Conservation (phyloP, 2,329 filamentous ascomycete species). For the Colletotrichum cordylinicola region DNA sequence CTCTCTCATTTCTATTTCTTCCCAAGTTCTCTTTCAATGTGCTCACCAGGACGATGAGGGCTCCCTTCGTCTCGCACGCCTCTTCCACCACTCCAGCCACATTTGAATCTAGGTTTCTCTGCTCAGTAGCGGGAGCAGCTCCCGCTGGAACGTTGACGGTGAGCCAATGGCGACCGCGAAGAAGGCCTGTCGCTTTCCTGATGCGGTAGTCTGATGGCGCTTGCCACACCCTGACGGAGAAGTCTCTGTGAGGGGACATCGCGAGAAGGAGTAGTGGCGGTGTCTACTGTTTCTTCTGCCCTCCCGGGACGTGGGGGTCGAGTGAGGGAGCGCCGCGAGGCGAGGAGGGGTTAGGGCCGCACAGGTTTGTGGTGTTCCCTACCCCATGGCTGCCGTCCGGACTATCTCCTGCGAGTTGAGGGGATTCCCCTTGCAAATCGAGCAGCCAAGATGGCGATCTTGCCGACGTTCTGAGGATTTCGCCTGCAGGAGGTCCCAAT, state of each 20-base stretch:
- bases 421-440: neutral
- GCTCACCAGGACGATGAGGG: neutral
- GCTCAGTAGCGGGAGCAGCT: neutral
- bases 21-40: neutral
- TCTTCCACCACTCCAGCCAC: conserved; percentile 13
- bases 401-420: neutral
- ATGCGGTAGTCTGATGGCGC: conserved; percentile 10
- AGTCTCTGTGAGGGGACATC: neutral
- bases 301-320: neutral
- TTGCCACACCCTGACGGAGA: neutral
- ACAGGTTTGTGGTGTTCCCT: neutral
- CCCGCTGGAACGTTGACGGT: conserved; percentile 12
- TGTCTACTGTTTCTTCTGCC: neutral
- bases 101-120: neutral
- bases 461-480: neutral
- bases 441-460: neutral
- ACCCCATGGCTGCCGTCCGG: neutral
- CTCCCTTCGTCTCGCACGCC: neutral
- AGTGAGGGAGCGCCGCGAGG: neutral
- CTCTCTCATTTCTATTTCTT: neutral
- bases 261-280: neutral
- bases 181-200: conserved; percentile 14
- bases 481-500: neutral
- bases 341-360: conserved; percentile 1
- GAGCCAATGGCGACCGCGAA: conserved; percentile 17